Evolutionary conservation across 1,284 basidiomycete genomes (phyloP).

Genomic region (Peniophora sp.): DNA sequence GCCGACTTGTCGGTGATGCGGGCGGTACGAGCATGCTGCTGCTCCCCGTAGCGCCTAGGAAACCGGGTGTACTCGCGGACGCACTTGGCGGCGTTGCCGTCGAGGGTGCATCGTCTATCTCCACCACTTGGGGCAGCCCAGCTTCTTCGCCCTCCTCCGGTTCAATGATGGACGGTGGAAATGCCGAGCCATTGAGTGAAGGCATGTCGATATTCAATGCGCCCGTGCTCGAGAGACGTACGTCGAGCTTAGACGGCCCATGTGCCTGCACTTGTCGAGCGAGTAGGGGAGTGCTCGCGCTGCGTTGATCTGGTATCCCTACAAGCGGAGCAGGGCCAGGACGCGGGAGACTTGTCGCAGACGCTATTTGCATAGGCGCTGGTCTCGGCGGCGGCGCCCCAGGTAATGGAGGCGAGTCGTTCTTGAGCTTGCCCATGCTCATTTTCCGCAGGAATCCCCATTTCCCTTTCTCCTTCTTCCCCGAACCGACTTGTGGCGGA

Average conservation of each 20-base stretch:
- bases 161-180: constrained; percentile 3
- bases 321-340: constrained; percentile 4
- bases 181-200: constrained; percentile 10
- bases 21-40: constrained; percentile 22
- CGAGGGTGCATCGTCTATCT: constrained; percentile 12
- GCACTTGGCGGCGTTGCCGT: background rate
- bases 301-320: constrained; percentile 5
- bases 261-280: constrained; percentile 7
- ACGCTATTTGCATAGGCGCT: background rate
- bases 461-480: constrained; percentile 37
- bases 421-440: constrained; percentile 84
- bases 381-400: constrained; percentile 20
- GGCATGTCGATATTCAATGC: constrained; percentile 25
- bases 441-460: constrained; percentile 97
- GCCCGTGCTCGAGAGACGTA: constrained; percentile 63
- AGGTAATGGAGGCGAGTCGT: constrained; percentile 38
- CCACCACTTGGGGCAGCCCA: constrained; percentile 19
- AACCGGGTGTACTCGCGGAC: constrained; percentile 22
- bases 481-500: constrained; percentile 16
- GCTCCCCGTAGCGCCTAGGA: constrained; percentile 27
- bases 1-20: constrained; percentile 33
- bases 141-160: constrained; percentile 23
- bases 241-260: constrained; percentile 51
- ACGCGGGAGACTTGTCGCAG: background rate
- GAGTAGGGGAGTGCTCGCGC: constrained; percentile 1